These are phyloP conservation scores for Pythium phragmiticola DNA, from an alignment of 352 stramenopile genomes.

Conservation along the genomic window DNA sequence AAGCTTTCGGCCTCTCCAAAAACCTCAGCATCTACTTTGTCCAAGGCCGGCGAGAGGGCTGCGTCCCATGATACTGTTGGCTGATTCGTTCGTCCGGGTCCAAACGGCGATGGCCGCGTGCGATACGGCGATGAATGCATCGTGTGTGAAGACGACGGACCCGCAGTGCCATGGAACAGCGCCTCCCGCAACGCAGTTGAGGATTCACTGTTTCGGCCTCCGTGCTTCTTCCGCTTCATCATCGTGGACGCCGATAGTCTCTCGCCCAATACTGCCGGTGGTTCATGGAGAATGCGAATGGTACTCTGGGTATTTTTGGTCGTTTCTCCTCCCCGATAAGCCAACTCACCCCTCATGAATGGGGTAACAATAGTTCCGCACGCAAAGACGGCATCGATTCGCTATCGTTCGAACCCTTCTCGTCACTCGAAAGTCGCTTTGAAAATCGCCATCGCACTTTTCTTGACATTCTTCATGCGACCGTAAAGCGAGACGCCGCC, in stretches of 20 bases:
- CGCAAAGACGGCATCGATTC: background rate
- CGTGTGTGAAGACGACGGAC: conserved; percentile 3
- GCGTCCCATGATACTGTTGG: conserved; percentile 6
- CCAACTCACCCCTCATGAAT: background rate
- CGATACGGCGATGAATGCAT: conserved; percentile 16
- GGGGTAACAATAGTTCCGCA: conserved; percentile 12
- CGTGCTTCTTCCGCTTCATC: conserved; percentile 26
- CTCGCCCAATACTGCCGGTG: background rate
- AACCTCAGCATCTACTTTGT: conserved; percentile 8
- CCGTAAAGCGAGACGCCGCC: conserved; percentile 58
- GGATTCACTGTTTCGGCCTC: background rate
- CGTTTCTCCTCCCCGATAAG: background rate
- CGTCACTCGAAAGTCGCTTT: conserved; percentile 79
- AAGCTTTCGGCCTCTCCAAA: background rate
- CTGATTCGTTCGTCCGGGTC: background rate
- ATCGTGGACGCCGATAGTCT: conserved; percentile 3
- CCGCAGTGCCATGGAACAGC: background rate
- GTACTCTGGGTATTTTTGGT: conserved; percentile 19
- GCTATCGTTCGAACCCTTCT: conserved; percentile 10
- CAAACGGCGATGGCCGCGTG: conserved; percentile 13
- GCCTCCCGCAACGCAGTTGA: conserved; percentile 1
- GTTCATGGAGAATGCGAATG: background rate
- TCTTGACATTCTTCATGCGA: conserved; percentile 82
- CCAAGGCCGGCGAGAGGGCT: conserved; percentile 9
- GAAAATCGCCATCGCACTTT: conserved; percentile 80